Conservation (phyloP, 495 filamentous ascomycete genomes). For the Aspergillus kassunensis region DNA sequence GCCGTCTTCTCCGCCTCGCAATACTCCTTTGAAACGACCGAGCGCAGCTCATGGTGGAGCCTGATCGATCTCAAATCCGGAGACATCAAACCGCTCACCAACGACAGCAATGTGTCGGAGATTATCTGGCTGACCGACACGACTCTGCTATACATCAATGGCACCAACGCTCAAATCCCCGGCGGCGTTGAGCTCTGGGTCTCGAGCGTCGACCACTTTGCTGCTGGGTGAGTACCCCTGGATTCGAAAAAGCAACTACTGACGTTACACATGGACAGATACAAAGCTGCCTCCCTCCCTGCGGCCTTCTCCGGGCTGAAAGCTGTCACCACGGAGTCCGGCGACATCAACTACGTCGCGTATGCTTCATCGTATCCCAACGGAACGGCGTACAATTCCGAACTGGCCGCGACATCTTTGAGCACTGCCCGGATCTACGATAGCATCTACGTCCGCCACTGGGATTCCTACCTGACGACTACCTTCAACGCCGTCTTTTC, state of each 20-base stretch:
- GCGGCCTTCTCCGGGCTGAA: conserved; percentile 66
- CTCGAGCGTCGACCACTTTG: conserved; percentile 27
- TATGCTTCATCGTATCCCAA: conserved; percentile 57
- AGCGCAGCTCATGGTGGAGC: conserved; percentile 28
- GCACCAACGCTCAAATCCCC: conserved; percentile 38
- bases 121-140: conserved; percentile 42
- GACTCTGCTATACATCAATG: conserved; percentile 44
- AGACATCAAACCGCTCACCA: conserved; percentile 29
- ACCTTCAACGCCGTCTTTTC: conserved; percentile 45
- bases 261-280: no score
- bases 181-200: conserved; percentile 43
- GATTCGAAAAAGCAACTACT: background rate
- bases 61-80: conserved; percentile 39
- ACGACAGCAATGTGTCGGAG: conserved; percentile 44
- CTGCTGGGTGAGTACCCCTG: conserved; percentile 19
- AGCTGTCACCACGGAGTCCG: conserved; percentile 48
- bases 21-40: conserved; percentile 45
- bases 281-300: conserved; percentile 54
- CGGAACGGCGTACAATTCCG: conserved; percentile 58
- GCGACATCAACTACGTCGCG: conserved; percentile 56
- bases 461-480: conserved; percentile 63
- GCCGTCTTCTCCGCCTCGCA: conserved; percentile 35
- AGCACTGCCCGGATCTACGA: conserved; percentile 65
- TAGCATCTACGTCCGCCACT: conserved; percentile 70
- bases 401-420: conserved; percentile 49